A percentile compares a stretch with the other conserved stretches of the same genome.
Evolutionary conservation across 495 filamentous ascomycete species (phyloP).

Genomic region (Penicillium paradoxum): DNA sequence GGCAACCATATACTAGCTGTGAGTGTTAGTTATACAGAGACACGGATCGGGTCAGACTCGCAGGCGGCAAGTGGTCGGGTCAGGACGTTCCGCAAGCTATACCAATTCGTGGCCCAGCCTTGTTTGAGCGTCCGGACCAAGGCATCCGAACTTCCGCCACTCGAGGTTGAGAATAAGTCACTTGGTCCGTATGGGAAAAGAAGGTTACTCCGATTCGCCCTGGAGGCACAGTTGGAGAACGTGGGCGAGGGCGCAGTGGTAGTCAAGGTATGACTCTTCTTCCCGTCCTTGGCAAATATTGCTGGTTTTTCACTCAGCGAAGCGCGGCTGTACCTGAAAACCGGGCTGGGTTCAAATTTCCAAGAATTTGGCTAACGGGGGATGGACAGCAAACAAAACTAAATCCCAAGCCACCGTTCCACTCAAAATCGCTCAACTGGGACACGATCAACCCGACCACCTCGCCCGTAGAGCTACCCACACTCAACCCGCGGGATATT

Average conservation of each 20-base stretch:
- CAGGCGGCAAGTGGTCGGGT: conserved; percentile 63
- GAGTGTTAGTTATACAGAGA: conserved; percentile 83
- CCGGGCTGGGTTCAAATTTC: neutral
- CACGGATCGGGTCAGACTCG: conserved; percentile 45
- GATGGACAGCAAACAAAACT: conserved; percentile 44
- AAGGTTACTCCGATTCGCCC: conserved; percentile 46
- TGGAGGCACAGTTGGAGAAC: conserved; percentile 96
- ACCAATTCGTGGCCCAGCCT: conserved; percentile 90
- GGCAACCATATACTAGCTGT: conserved; percentile 92
- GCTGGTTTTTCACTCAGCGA: neutral
- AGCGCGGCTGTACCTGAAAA: neutral
- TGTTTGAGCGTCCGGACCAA: conserved; percentile 90
- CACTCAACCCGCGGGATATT: conserved; percentile 78
- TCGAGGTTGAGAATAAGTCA: conserved; percentile 41
- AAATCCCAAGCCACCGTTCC: conserved; percentile 52
- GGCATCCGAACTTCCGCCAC: conserved; percentile 53
- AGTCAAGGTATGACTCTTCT: conserved; percentile 32
- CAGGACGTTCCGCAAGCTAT: conserved; percentile 89
- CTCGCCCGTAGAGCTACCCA: conserved; percentile 43
- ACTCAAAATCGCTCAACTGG: conserved; percentile 55
- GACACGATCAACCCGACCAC: conserved; percentile 35
- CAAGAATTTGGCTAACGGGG: neutral
- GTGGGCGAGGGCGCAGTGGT: conserved; percentile 54
- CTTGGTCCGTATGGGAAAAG: conserved; percentile 45
- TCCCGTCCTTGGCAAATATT: neutral